phyloP scores from a whole-genome alignment of 2,329 filamentous ascomycete genomes.

The Aspergillus neoniger region DNA sequence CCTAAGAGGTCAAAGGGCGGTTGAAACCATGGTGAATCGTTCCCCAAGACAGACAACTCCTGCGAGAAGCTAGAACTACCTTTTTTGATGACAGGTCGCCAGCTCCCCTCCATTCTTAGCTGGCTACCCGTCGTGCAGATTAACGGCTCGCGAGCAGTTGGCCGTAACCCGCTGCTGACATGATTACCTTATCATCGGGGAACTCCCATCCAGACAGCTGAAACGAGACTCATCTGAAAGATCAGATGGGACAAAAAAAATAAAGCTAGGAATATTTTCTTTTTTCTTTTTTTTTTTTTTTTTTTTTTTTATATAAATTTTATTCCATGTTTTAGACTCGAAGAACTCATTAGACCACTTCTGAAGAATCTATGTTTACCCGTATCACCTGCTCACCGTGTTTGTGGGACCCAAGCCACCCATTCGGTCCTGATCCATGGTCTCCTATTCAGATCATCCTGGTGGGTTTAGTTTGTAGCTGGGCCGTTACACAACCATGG shows the following conservation, averaged over 20 bases:
- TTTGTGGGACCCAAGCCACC: constrained; percentile 17
- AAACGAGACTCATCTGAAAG: neutral
- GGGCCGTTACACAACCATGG: constrained; percentile 9
- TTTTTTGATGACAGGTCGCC: neutral
- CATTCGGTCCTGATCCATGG: constrained; percentile 15
- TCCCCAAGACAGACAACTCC: constrained; percentile 3
- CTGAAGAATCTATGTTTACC: constrained; percentile 7
- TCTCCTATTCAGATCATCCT: constrained; percentile 8
- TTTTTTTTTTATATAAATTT: too few species aligned
- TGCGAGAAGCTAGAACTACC: neutral
- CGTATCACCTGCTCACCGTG: constrained; percentile 18
- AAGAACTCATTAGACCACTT: neutral
- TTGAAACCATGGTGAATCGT: constrained; percentile 12
- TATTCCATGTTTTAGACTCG: neutral
- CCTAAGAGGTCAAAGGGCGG: constrained; percentile 7
- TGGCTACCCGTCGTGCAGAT: constrained; percentile 14
- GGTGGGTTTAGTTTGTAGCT: constrained; percentile 8
- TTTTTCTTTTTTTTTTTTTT: too few species aligned
- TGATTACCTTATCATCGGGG: constrained; percentile 1
- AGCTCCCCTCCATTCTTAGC: neutral
- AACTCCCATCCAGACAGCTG: neutral
- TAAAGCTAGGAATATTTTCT: neutral
- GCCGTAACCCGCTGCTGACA: constrained; percentile 8
- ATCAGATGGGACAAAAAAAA: neutral
- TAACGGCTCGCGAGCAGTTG: constrained; percentile 11